These are phyloP conservation scores for Poteriospumella lacustris DNA, from an alignment of 108 stramenopile species.

Conservation along the genomic window DNA sequence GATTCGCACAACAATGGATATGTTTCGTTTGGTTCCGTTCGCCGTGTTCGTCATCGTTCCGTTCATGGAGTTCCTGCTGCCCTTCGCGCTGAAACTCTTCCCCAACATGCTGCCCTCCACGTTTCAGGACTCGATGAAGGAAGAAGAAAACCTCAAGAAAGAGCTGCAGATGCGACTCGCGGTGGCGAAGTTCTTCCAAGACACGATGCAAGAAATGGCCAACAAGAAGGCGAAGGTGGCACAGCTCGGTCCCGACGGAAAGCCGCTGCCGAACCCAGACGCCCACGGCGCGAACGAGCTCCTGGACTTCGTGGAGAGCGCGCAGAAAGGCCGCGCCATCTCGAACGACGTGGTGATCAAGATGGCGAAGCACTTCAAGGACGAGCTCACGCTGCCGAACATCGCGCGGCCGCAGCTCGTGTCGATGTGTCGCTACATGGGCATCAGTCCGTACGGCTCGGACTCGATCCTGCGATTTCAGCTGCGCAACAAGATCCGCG, in stretches of 20 bases:
- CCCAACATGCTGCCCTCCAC: constrained; percentile 98
- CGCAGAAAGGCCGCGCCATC: constrained; percentile 69
- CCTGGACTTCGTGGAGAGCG: constrained; percentile 79
- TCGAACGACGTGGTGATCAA: constrained; percentile 74
- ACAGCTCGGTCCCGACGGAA: neutral
- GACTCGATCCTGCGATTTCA: constrained; percentile 88
- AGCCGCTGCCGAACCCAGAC: neutral
- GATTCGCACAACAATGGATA: constrained; percentile 83
- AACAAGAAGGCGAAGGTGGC: constrained; percentile 44
- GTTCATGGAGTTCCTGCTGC: constrained; percentile 94
- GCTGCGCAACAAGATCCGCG: constrained; percentile 76
- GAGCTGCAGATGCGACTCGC: constrained; percentile 84
- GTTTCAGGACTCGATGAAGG: constrained; percentile 84
- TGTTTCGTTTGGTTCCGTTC: constrained; percentile 93
- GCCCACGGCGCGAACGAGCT: neutral
- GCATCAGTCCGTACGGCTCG: constrained; percentile 81
- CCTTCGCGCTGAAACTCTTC: constrained; percentile 88
- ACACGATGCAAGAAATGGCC: constrained; percentile 58
- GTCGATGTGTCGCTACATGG: constrained; percentile 91
- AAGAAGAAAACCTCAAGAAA: constrained; percentile 93
- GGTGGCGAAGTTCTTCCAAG: constrained; percentile 93
- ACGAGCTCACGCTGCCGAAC: constrained; percentile 95
- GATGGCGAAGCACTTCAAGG: constrained; percentile 78
- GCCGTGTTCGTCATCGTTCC: constrained; percentile 91
- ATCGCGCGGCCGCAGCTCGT: constrained; percentile 92